Percentiles rank a stretch among this genome's conserved stretches.
These are phyloP conservation scores for Candida ortonii DNA, from an alignment of 805 yeast genomes.

Conservation along the genomic window DNA sequence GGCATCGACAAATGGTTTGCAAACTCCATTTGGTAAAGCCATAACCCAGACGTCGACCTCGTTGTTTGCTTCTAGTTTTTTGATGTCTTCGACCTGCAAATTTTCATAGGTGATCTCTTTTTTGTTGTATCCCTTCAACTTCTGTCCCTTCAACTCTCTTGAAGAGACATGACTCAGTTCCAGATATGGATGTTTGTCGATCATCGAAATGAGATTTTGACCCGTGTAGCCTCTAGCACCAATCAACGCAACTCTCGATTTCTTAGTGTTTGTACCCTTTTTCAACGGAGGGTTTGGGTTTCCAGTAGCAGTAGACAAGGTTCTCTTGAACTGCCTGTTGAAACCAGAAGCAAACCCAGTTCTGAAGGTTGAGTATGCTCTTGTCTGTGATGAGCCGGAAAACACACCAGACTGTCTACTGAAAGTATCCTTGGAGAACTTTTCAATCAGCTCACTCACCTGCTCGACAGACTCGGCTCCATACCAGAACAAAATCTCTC, in stretches of 20 bases:
- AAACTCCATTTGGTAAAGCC: slow-evolving; percentile 98
- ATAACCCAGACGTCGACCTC: slow-evolving; percentile 96
- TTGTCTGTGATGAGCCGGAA: slow-evolving; percentile 40
- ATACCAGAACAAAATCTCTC: slow-evolving; percentile 91
- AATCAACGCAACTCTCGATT: slow-evolving; percentile 81
- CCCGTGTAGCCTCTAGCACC: slow-evolving; percentile 99
- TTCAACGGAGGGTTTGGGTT: slow-evolving; percentile 74
- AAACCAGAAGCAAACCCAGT: slow-evolving; percentile 10
- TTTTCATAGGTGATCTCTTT: slow-evolving; percentile 77
- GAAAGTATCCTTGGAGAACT: slow-evolving; percentile 44
- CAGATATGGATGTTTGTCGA: slow-evolving; percentile 82
- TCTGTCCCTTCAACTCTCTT: slow-evolving; percentile 87
- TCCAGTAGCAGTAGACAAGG: slow-evolving; percentile 39
- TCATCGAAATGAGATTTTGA: slow-evolving; percentile 82
- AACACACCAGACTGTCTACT: slow-evolving; percentile 47
- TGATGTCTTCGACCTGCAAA: slow-evolving; percentile 82
- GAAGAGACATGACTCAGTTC: slow-evolving; percentile 94
- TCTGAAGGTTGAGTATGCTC: slow-evolving; percentile 27
- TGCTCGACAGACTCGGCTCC: slow-evolving; percentile 68
- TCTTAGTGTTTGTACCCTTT: slow-evolving; percentile 57
- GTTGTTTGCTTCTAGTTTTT: slow-evolving; percentile 66
- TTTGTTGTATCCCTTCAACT: slow-evolving; percentile 84
- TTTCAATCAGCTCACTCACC: slow-evolving; percentile 60
- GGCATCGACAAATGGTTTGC: slow-evolving; percentile 82
- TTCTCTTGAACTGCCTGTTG: slow-evolving; percentile 23